Evolutionary conservation across 192 early-diverging fungal species (phyloP).

Genomic region (Gonapodya prolifera): DNA sequence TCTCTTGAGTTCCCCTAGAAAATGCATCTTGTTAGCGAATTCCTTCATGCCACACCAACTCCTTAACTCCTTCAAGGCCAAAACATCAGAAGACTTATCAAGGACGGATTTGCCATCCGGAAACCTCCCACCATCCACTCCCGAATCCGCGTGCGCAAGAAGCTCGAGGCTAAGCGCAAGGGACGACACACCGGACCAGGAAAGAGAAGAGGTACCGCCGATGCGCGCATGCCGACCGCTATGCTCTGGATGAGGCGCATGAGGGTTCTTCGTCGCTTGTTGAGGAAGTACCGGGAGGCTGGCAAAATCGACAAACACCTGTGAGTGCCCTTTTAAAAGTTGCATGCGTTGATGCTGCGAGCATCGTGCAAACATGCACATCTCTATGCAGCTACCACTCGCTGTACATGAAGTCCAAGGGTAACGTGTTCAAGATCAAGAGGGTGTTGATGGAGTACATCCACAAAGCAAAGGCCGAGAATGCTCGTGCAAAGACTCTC

Average conservation of each 20-base stretch:
- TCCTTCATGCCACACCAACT: too few species aligned
- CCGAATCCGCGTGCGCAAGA: slow-evolving; percentile 85
- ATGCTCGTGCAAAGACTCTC: slow-evolving; percentile 79
- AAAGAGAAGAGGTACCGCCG: slow-evolving; percentile 70
- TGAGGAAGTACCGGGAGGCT: slow-evolving; percentile 94
- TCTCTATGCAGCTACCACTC: slow-evolving; percentile 66
- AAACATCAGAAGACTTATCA: slow-evolving; percentile 93
- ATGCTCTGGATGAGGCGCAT: slow-evolving; percentile 98
- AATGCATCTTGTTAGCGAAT: too few species aligned
- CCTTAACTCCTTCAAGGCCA: slow-evolving; percentile 44
- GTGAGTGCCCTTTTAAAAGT: too few species aligned
- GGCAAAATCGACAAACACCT: slow-evolving; percentile 97
- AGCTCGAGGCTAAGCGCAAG: slow-evolving; percentile 84
- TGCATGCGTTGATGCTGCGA: too few species aligned
- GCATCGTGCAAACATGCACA: too few species aligned
- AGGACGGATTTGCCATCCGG: slow-evolving; percentile 93
- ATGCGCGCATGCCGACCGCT: slow-evolving; percentile 91
- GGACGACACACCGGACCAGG: slow-evolving; percentile 92
- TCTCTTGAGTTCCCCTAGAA: slow-evolving; percentile 95
- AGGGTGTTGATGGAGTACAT: slow-evolving; percentile 99
- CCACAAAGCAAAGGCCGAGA: slow-evolving; percentile 98
- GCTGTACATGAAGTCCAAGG: slow-evolving; percentile 97
- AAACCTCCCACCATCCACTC: slow-evolving; percentile 81
- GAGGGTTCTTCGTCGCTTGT: slow-evolving; percentile 87
- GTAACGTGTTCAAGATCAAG: slow-evolving; percentile 99